A percentile compares a stretch with the other conserved stretches of the same genome.
phyloP scores from a whole-genome alignment of 1,284 basidiomycete genomes.

The Heterobasidion annosum region DNA sequence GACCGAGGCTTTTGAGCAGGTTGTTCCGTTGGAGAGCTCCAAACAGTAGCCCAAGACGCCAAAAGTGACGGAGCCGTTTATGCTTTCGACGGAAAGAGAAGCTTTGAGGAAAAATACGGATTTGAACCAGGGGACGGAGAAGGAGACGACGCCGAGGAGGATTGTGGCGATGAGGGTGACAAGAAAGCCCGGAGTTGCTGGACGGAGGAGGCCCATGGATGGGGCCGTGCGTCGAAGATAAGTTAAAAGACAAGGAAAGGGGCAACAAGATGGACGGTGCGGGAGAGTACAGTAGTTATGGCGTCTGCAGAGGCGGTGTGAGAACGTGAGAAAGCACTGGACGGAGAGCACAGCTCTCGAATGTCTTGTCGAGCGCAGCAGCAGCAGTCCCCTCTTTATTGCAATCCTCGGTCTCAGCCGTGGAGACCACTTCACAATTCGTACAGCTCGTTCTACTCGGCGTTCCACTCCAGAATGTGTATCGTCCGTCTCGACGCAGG shows the following conservation, averaged over 20 bases:
- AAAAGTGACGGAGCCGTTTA: slow-evolving; percentile 62
- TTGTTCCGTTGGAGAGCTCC: slow-evolving; percentile 42
- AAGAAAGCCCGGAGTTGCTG: slow-evolving; percentile 80
- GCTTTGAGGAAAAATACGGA: slow-evolving; percentile 81
- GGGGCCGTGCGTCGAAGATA: neutral
- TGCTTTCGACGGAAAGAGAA: slow-evolving; percentile 36
- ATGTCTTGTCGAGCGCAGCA: neutral
- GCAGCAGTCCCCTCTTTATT: too few species aligned
- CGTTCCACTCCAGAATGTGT: slow-evolving; percentile 17
- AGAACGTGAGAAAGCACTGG: neutral
- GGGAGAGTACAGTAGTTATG: neutral
- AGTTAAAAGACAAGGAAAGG: neutral
- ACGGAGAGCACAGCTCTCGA: neutral
- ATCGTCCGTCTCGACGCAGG: slow-evolving; percentile 14
- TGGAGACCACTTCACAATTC: neutral
- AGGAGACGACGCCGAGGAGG: slow-evolving; percentile 75
- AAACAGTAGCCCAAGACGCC: slow-evolving; percentile 84
- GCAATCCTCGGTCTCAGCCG: neutral
- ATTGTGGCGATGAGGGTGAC: slow-evolving; percentile 67
- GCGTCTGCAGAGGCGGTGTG: slow-evolving; percentile 1
- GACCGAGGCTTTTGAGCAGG: slow-evolving; percentile 68
- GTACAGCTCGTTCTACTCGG: neutral
- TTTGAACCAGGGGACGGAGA: slow-evolving; percentile 81
- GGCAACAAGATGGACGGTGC: neutral
- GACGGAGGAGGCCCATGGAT: slow-evolving; percentile 22